Evolutionary conservation across 2,329 filamentous ascomycete genomes (phyloP).

Genomic region (Penicillium sp.): DNA sequence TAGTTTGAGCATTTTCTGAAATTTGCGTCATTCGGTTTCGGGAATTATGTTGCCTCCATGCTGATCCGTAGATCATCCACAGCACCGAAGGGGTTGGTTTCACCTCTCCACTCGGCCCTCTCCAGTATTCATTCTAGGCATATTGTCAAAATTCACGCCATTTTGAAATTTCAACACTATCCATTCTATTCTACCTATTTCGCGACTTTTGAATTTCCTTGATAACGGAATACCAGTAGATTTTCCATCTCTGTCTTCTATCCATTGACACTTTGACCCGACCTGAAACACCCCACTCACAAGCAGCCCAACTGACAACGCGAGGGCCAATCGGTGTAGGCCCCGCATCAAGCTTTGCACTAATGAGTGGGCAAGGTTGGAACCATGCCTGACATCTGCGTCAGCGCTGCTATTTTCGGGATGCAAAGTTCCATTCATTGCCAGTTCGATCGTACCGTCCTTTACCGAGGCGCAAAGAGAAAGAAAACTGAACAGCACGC

Average conservation of each 20-base stretch:
- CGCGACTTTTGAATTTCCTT: background rate
- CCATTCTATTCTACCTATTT: background rate
- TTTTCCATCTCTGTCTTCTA: background rate
- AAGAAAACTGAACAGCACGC: background rate
- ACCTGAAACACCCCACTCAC: slow-evolving; percentile 14
- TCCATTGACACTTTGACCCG: background rate
- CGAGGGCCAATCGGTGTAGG: slow-evolving; percentile 8
- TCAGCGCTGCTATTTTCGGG: slow-evolving; percentile 16
- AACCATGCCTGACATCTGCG: slow-evolving; percentile 4
- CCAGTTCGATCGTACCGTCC: background rate
- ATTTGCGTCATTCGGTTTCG: background rate
- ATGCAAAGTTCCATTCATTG: background rate
- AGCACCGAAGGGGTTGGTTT: background rate
- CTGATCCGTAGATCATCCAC: background rate
- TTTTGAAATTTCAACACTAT: background rate
- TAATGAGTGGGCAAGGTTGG: background rate
- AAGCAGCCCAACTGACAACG: slow-evolving; percentile 17
- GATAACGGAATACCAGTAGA: background rate
- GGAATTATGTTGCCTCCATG: background rate
- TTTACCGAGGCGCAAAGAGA: background rate
- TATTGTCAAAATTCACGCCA: no score
- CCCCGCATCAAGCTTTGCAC: slow-evolving; percentile 17
- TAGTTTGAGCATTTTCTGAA: background rate
- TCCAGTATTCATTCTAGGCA: no score
- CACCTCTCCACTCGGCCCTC: background rate